These are phyloP conservation scores for Geosiphon pyriformis DNA, from an alignment of 192 early-diverging fungal genomes.

Conservation along the genomic window DNA sequence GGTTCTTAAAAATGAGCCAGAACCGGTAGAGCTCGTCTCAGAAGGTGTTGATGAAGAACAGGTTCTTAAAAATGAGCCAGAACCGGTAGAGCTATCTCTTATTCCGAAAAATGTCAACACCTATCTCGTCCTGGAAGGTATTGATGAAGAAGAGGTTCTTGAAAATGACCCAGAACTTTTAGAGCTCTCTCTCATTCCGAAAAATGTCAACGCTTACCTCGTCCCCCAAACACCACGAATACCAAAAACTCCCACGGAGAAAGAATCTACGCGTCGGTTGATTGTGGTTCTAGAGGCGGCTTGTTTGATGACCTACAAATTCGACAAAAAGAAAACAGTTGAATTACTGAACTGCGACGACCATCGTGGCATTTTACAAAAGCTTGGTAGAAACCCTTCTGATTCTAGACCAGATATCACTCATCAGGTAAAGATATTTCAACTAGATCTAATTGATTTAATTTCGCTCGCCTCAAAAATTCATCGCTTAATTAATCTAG, in stretches of 20 bases:
- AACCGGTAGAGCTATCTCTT: too few species aligned
- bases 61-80: too few species aligned
- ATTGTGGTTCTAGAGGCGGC: conserved; percentile 93
- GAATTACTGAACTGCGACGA: conserved; percentile 97
- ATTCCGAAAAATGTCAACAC: conserved; percentile 37
- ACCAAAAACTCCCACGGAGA: conserved; percentile 73
- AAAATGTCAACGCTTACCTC: conserved; percentile 41
- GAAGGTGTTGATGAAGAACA: too few species aligned
- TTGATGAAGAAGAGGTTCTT: too few species aligned
- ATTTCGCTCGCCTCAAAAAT: background rate
- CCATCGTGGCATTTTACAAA: conserved; percentile 83
- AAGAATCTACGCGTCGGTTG: conserved; percentile 70
- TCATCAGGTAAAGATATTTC: conserved; percentile 64
- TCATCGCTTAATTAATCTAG: background rate
- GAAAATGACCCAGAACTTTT: too few species aligned
- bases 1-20: too few species aligned
- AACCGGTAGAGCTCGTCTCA: too few species aligned
- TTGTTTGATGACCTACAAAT: conserved; percentile 87
- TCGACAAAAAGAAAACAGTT: conserved; percentile 73
- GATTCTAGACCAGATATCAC: conserved; percentile 91
- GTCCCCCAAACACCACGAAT: conserved; percentile 68
- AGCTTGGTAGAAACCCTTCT: conserved; percentile 69
- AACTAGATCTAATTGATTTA: too few species aligned
- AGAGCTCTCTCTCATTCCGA: too few species aligned
- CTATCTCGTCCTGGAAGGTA: too few species aligned